Conservation (phyloP, 768 basidiomycete genomes). For the Suillus clintonianus region DNA sequence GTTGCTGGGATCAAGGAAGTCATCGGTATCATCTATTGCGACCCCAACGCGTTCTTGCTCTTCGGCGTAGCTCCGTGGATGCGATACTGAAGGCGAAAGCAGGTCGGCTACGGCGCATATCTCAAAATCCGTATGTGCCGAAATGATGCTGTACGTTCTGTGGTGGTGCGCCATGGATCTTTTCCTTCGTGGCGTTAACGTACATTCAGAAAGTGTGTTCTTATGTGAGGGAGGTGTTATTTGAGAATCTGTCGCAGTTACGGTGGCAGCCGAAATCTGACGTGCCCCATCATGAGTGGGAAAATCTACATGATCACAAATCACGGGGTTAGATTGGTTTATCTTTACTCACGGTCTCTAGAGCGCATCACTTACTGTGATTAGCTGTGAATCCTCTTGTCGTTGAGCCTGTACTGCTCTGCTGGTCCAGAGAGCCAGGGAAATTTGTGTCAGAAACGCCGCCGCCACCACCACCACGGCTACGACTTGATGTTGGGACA, state of each 20-base stretch:
- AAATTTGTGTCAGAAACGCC: conserved; percentile 59
- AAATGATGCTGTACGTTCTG: conserved; percentile 45
- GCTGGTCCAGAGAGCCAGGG: conserved; percentile 30
- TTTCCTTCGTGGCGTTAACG: conserved; percentile 20
- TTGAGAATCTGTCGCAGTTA: conserved; percentile 14
- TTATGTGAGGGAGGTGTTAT: conserved; percentile 22
- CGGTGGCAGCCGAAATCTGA: conserved; percentile 13
- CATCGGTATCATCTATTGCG: conserved; percentile 31
- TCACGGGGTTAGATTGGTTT: conserved; percentile 25
- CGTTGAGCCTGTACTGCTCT: conserved; percentile 17
- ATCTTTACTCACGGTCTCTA: conserved; percentile 20
- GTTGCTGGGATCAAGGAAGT: conserved; percentile 29
- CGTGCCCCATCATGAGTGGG: conserved; percentile 17
- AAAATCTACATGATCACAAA: conserved; percentile 20
- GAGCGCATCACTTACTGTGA: conserved; percentile 28
- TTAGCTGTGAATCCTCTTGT: conserved; percentile 21
- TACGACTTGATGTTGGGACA: conserved; percentile 33
- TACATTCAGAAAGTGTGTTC: conserved; percentile 24
- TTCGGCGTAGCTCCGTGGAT: conserved; percentile 21
- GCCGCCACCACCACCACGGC: conserved; percentile 58
- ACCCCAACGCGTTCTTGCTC: conserved; percentile 23
- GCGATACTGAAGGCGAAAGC: conserved; percentile 37
- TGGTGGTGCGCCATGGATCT: conserved; percentile 25
- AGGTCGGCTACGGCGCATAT: conserved; percentile 53
- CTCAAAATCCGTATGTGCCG: conserved; percentile 50